Evolutionary conservation across 768 basidiomycete genomes (phyloP).

Genomic region (Rhodotorula babjevae): DNA sequence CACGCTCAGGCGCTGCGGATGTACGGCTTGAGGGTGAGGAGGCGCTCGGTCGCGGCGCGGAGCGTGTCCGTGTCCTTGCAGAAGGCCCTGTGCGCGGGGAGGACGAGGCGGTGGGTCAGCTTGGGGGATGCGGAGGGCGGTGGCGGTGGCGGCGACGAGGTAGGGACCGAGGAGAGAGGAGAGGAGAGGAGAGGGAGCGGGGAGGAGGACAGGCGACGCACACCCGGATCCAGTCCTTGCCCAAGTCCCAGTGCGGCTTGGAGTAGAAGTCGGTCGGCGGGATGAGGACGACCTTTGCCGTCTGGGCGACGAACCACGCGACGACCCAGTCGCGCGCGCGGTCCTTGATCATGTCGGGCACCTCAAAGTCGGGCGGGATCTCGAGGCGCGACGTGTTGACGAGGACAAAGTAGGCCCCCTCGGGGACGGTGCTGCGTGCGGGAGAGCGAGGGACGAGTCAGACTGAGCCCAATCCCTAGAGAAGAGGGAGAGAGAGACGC

Average conservation of each 20-base stretch:
- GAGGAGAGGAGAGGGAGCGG: too few relatives aligned
- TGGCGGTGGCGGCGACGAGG: too few relatives aligned
- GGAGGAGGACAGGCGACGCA: not conserved
- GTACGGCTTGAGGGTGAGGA: constrained; percentile 69
- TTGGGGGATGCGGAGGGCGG: too few relatives aligned
- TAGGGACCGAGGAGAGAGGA: too few relatives aligned
- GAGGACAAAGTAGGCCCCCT: constrained; percentile 87
- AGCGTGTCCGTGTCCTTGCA: constrained; percentile 92
- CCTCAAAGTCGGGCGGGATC: constrained; percentile 46
- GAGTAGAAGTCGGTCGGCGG: constrained; percentile 42
- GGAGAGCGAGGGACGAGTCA: too few relatives aligned
- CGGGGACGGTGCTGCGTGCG: constrained; percentile 74
- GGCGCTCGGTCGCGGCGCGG: constrained; percentile 70
- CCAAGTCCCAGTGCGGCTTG: constrained; percentile 25
- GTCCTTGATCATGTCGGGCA: constrained; percentile 45
- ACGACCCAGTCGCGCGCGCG: constrained; percentile 49
- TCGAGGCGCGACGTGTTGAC: constrained; percentile 51
- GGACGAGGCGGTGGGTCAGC: too few relatives aligned
- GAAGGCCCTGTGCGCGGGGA: constrained; percentile 68
- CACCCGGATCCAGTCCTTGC: constrained; percentile 35
- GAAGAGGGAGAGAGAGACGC: not conserved
- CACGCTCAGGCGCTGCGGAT: constrained; percentile 43
- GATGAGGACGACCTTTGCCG: constrained; percentile 17
- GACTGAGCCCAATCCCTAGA: not conserved
- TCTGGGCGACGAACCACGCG: constrained; percentile 43